Evolutionary conservation across 148 eudicot genomes (phyloP).

Genomic region (Agrostemma githago): DNA sequence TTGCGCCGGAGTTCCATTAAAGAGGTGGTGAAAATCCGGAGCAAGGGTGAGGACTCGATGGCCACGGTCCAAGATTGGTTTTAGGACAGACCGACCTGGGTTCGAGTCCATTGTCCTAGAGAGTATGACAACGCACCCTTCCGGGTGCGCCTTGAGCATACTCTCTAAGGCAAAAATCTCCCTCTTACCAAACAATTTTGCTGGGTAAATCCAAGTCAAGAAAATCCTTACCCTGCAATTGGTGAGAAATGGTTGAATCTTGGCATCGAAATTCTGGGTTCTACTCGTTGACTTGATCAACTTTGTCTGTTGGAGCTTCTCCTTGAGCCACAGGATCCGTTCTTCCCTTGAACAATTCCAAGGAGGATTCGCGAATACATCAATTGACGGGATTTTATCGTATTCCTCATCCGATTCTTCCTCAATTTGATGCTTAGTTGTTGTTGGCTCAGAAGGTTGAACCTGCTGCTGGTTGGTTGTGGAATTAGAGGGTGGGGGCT

Average conservation of each 20-base stretch:
- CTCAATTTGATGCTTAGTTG: neutral
- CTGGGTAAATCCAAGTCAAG: constrained; percentile 64
- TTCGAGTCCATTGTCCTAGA: constrained; percentile 57
- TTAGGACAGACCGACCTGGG: constrained; percentile 27
- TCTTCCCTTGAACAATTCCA: constrained; percentile 18
- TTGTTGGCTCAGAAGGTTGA: neutral
- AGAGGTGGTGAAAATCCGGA: constrained; percentile 41
- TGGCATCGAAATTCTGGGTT: constrained; percentile 25
- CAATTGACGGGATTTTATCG: neutral
- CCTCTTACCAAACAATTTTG: constrained; percentile 35
- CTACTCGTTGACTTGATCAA: constrained; percentile 31
- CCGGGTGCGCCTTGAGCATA: constrained; percentile 51
- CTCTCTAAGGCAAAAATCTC: constrained; percentile 47
- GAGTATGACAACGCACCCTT: constrained; percentile 50
- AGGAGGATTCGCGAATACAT: constrained; percentile 22
- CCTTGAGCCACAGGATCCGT: constrained; percentile 36
- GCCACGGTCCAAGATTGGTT: constrained; percentile 38
- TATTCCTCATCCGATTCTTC: neutral
- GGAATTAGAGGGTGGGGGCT: neutral
- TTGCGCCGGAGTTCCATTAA: constrained; percentile 50
- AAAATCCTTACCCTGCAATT: constrained; percentile 42
- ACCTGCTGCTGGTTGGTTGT: neutral
- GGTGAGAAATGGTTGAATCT: constrained; percentile 26
- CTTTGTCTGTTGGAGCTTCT: constrained; percentile 31
- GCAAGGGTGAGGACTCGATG: constrained; percentile 28